Base-by-base conservation (phyloP, 305 asterid genomes). In the Solanum aculeatissimum region DNA sequence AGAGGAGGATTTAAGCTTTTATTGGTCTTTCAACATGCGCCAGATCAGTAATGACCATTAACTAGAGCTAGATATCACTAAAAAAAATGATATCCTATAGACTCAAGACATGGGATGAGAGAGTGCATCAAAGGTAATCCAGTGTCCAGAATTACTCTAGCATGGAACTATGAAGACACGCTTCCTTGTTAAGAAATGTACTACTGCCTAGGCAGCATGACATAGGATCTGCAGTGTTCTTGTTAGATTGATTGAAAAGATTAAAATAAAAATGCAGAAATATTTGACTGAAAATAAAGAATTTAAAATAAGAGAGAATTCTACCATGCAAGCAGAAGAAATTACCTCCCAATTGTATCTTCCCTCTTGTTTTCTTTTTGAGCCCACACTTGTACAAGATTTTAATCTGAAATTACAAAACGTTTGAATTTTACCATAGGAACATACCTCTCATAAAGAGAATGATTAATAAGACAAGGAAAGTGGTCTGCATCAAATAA, bases 331-430 rank as follows among this genome's bases (percentile, higher is more conserved):
- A 47, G 49, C 23, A 82, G 32, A 81, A 23, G 83, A 84, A 86
- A 84, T 62, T 87, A 94, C 99, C 95, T 93, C 95, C 87, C 90
- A 85, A 43, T 84, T 90, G 25, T 89, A 91, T 62, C 87, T 89
- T 87, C 86, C 93, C 84, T 89, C 95, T 68, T 85, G 95, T 87
- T 91, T 92, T 92, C 86, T 96, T 92, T 89, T 93, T 82, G 86
- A 88, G 92, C 90, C 91, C 63, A 82, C 83, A 84, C 89, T 91
- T 81, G 84, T 86, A n/a, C 88, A 87, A 54, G 95, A 89, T 89
- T 94, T 95, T 86, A 96, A 92, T 87, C 99, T 96, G 95, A 87
- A 88, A 51, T 72, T 23, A 86, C 35, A 51, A 83, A 84, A 82
- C 60, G 18, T 77, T 51, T 9, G 10, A 49, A 77, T 77, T 51